Evolutionary conservation across 2,329 filamentous ascomycete species (phyloP), one percentile per base, ranked within the genome.

Genomic region (Ophiosphaerella korrae): DNA sequence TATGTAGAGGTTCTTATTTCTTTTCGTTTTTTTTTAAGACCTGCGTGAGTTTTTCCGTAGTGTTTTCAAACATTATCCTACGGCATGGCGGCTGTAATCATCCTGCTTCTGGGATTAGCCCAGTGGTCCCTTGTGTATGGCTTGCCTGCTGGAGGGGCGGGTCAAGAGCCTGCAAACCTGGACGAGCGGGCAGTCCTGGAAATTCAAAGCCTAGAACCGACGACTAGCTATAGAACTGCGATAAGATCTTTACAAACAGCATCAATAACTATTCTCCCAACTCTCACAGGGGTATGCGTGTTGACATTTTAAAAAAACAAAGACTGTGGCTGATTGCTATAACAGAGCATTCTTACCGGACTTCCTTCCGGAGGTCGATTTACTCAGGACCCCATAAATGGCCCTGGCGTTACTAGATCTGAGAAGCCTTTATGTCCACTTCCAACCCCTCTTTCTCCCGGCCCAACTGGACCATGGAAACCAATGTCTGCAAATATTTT

Each of bases 401-500:
- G 61, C 1, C 57, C 62, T 29, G 50, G 52, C 7, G 45, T 55
- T 16, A 62, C 60, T n/a, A 49, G 48, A 13, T 58, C 68, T 12
- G 45, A 26, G 13, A 59, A 53, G 24, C 60, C 63, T 33, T 54
- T 74, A 12, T 57, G 51, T 18, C 70, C 71, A 3, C 62, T 64
- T 18, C 53, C 64, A 32, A 65, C 64, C 12, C 63, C 67, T 11
- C 62, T 74, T 5, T 40, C 34, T 3, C 68, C 70, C n/a, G 68
- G 66, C 8, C 58, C 64, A 16, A 68, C 62, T 12, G 45, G 26
- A 5, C 55, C 60, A 14, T 38, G 55, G 5, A 52, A 38, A 4
- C 45, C 49, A 23, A 57, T 52, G 13, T 64, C 63, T 7, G 46
- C 43, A 2, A 66, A 74, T 31, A 62, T 80, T 8, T 80, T 80